Base-by-base conservation (phyloP, 352 stramenopile species). In the Thalassiosira hispida region DNA sequence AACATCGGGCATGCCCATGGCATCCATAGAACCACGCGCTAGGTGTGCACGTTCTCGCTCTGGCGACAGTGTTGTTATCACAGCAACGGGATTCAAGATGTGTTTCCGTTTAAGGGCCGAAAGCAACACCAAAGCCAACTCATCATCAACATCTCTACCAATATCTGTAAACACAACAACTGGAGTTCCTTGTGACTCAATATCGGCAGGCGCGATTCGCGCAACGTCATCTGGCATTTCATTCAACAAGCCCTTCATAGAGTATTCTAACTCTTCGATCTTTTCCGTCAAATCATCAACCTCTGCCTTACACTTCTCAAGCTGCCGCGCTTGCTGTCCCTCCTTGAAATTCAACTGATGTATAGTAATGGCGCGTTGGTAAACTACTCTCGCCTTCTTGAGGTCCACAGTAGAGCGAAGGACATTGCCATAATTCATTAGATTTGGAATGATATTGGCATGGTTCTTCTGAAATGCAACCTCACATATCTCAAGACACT, bases 391-490 rank as follows among this genome's bases (percentile, higher is more conserved):
- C 33, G 81, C 81, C 42, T 83, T 83, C 33, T 35, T 29, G 4
- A 76, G 72, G 42, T 87, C 71, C 23, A 68, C 61, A 52, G 72
- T 81, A 2, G 73, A 74, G 1, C 73, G 35, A 29, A 87, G 71
- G 44, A 85, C 66, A 46, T 82, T 85, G 8, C 81, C 77, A 71
- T 85, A 87, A 56, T 79, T 85, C 76, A 87, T 87, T 14, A 87
- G 47, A 73, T 87, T 87, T 31, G 81, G 81, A 59, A 87, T 87
- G 35, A 83, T 68, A 70, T 87, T 87, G n/a, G 81, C 75, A 72
- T 87, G 81, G 46, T 83, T 85, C 27, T 73, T 79, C 40, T 79
- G 74, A 57, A 87, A 87, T 11, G 77, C 69, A 63, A 73, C 64
- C 42, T 87, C 81, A 62, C 81, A 87, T 59, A 87, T 87, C 49